phyloP scores from a whole-genome alignment of 176 grass and related monocot species.

The Dendrocalamus sinicus region DNA sequence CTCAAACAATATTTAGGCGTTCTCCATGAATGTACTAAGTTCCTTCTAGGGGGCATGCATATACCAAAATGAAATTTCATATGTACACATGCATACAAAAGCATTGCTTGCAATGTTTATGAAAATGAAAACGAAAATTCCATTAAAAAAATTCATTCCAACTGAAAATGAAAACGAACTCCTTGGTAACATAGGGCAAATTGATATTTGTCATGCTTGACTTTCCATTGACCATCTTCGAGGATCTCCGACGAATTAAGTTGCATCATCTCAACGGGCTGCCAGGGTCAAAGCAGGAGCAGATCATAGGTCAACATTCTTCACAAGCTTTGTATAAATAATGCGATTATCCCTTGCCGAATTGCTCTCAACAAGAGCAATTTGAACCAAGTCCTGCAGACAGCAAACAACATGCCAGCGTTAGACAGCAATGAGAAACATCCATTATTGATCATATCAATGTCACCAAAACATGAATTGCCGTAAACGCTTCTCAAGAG shows the following conservation, averaged over 20 bases:
- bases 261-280: slow-evolving; percentile 5
- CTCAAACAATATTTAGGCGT: too few species aligned
- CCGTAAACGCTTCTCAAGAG: not conserved
- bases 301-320: slow-evolving; percentile 56
- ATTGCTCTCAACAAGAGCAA: slow-evolving; percentile 88
- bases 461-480: not conserved
- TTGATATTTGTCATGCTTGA: not conserved
- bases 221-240: not conserved
- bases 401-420: not conserved
- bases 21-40: not conserved
- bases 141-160: not conserved
- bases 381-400: slow-evolving; percentile 88
- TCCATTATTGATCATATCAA: not conserved
- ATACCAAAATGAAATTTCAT: not conserved
- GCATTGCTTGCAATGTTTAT: not conserved
- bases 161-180: slow-evolving; percentile 15
- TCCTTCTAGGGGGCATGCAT: not conserved
- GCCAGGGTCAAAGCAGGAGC: not conserved
- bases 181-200: slow-evolving; percentile 7
- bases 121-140: slow-evolving; percentile 23
- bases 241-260: not conserved
- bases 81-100: not conserved
- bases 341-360: slow-evolving; percentile 90
- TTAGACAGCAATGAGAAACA: slow-evolving; percentile 12
- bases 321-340: slow-evolving; percentile 84